Base-by-base conservation (phyloP, 768 basidiomycete genomes). In the Lactifluus pinguis region DNA sequence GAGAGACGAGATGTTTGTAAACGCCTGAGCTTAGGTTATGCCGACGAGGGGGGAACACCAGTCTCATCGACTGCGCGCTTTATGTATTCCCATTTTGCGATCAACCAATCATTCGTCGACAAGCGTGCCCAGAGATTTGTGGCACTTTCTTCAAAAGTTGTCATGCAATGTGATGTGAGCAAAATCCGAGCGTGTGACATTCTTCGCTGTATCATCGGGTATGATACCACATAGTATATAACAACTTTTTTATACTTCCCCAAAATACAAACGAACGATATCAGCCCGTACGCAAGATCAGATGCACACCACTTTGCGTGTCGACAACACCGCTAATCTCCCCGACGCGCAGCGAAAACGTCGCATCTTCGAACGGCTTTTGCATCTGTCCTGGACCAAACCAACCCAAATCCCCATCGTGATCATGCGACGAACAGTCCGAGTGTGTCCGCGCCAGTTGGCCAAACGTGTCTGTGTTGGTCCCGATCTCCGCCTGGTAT, bases 301-400 rank as follows among this genome's bases (percentile, higher is more conserved):
- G 69, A 72, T 99, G 97, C 21, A 98, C 92, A 19, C 97, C 97
- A 66, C 92, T 95, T 66, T 98, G 95, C 49, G 95, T 89, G 68
- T 82, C 83, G 69, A 98, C 82, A 49, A 93, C 75, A 32, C 83
- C 86, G 72, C 89, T 92, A 70, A 94, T 85, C 74, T 89, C 73
- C 8, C 85, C 89, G 21, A 87, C 80, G 51, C 83, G 69, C 64
- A 94, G 77, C 2, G 74, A 81, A 72, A 80, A 95, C 11, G 90
- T 77, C 36, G 91, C 89, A 34, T 95, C 92, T 74, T 98, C 95
- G 69, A 99, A 99, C 39, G 92, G 86, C 74, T 91, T 93, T 75
- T 99, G 97, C 97, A 99, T 99, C 76, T 91, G 87, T 0, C 87
- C 89, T 17, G 73, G 83, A 1, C 80, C 81, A 69, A 99, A 99